A percentile compares a stretch with the other conserved stretches of the same genome.
These are phyloP conservation scores for Raphanus hybrid DNA, from an alignment of 441 rosid genomes.

Conservation along the genomic window DNA sequence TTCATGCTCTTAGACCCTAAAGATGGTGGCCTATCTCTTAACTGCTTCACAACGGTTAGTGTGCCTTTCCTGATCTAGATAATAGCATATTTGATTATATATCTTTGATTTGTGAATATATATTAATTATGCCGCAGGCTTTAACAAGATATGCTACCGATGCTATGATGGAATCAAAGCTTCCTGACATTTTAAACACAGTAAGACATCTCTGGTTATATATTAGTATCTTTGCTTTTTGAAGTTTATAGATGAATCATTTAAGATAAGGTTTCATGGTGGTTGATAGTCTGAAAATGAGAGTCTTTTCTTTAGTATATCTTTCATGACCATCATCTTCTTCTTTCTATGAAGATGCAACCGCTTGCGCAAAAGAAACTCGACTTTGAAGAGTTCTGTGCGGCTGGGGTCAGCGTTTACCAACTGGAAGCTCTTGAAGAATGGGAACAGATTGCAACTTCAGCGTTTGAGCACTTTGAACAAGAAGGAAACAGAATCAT, in stretches of 20 bases:
- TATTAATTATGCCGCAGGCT: constrained; percentile 75
- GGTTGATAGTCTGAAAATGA: background rate
- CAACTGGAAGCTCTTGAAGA: constrained; percentile 62
- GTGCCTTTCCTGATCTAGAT: constrained; percentile 12
- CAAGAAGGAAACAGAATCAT: constrained; percentile 58
- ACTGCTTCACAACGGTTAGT: constrained; percentile 55
- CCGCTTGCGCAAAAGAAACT: constrained; percentile 54
- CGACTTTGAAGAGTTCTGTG: constrained; percentile 66
- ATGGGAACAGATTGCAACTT: constrained; percentile 59
- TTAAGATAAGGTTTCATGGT: constrained; percentile 4
- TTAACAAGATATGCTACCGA: constrained; percentile 51
- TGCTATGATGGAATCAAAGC: constrained; percentile 58
- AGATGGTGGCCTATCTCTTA: constrained; percentile 55
- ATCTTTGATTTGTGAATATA: constrained; percentile 56
- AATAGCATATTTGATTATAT: constrained; percentile 35
- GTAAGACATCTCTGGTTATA: constrained; percentile 46
- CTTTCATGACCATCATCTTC: background rate
- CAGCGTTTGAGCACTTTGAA: constrained; percentile 63
- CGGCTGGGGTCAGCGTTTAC: constrained; percentile 56
- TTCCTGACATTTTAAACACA: constrained; percentile 52
- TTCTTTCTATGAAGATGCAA: constrained; percentile 51
- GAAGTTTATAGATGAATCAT: constrained; percentile 15
- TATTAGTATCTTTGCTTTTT: constrained; percentile 16
- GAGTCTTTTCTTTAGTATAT: background rate
- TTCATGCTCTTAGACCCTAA: constrained; percentile 61